Evolutionary conservation across 2,329 filamentous ascomycete species (phyloP).

Genomic region (Trichoderma pleuroti): DNA sequence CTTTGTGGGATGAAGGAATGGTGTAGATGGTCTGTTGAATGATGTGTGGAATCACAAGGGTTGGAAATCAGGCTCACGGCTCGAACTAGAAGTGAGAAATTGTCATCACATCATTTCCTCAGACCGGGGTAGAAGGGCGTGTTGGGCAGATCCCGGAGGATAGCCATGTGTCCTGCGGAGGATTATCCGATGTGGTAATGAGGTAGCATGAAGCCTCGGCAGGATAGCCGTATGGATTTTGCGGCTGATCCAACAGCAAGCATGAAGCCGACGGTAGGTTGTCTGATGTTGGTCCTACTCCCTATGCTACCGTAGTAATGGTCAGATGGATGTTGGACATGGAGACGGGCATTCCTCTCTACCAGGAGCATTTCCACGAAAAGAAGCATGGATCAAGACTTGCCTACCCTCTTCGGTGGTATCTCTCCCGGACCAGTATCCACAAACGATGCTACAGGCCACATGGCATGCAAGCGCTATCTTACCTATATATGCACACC

Average conservation of each 20-base stretch:
- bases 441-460: neutral
- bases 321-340: neutral
- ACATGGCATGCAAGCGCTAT: constrained; percentile 7
- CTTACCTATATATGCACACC: neutral
- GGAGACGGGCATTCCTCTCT: neutral
- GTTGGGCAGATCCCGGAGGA: neutral
- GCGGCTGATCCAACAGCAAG: neutral
- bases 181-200: neutral
- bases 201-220: neutral
- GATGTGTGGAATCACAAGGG: neutral
- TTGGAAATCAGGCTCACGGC: neutral
- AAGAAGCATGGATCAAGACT: neutral
- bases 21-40: neutral
- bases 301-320: neutral
- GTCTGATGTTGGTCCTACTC: neutral
- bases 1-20: neutral
- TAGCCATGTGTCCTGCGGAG: neutral
- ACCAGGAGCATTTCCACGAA: neutral
- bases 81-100: neutral
- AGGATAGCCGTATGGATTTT: neutral
- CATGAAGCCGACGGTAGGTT: neutral
- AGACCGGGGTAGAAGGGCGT: neutral
- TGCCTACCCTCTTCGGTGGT: neutral
- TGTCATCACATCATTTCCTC: constrained; percentile 1
- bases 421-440: neutral